Conservation (phyloP, 345 rosid species). For the Adansonia digitata region DNA sequence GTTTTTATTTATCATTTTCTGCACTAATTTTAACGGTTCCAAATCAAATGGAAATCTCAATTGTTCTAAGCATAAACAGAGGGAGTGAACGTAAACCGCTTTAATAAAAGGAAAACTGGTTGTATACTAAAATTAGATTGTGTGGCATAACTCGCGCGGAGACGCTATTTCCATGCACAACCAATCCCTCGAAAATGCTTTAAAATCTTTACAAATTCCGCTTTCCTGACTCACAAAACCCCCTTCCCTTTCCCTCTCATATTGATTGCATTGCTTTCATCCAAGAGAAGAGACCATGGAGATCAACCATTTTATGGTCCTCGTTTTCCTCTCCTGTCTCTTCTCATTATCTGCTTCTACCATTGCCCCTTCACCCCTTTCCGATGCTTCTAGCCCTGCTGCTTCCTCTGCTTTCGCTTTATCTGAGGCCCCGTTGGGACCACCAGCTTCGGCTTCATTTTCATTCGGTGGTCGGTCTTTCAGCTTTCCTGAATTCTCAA, state of each 20-base stretch:
- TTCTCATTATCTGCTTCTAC: not conserved
- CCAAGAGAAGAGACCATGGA: constrained; percentile 16
- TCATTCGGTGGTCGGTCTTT: not conserved
- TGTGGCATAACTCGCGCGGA: not conserved
- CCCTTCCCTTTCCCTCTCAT: not conserved
- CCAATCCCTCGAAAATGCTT: not conserved
- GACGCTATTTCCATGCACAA: not conserved
- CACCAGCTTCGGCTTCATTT: not conserved
- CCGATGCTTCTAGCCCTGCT: not conserved
- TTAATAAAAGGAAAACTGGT: not conserved
- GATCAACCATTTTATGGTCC: constrained; percentile 8
- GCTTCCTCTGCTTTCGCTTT: too few relatives aligned
- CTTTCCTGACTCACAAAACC: not conserved
- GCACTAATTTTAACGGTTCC: too few relatives aligned
- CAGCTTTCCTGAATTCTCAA: too few relatives aligned
- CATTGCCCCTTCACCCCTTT: not conserved
- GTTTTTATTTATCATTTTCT: too few relatives aligned
- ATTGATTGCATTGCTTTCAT: not conserved
- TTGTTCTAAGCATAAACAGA: too few relatives aligned
- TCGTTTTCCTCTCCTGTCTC: constrained; percentile 13
- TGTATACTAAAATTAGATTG: not conserved
- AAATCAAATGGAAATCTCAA: not conserved
- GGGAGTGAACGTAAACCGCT: not conserved
- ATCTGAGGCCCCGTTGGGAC: not conserved
- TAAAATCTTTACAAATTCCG: not conserved